Base-by-base conservation (phyloP, 2,329 filamentous ascomycete genomes). In the Verticillium klebahnii region DNA sequence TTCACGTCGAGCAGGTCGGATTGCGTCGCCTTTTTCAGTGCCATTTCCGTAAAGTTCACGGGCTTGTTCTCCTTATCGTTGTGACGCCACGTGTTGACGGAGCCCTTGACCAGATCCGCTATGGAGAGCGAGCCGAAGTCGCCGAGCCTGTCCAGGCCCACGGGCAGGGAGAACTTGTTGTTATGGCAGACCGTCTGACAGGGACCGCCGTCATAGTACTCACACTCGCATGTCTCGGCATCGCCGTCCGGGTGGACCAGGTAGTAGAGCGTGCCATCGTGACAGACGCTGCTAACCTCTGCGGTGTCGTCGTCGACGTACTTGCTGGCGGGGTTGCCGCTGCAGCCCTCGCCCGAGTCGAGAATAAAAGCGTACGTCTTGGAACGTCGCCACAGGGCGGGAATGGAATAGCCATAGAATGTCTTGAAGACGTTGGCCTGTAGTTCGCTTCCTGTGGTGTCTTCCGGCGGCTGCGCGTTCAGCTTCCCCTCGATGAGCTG, bases 401-500 rank as follows among this genome's bases (percentile, higher is more conserved):
- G 73, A 60, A 77, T 73, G 56, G 70, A 65, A 55, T 65, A 73
- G 54, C 64, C 71, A 60, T 66, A 75, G 59, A 75, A 67, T 40
- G 68, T 56, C 61, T 69, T 72, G 58, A 52, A 11, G 40, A 70
- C 59, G 59, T 64, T 64, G 25, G 34, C 25, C 29, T 65, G 23
- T 36, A 68, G 50, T 1, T 63, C 61, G 40, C 32, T 54, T 23
- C 23, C 40, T 19, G 36, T 45, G 40, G 17, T 25, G 11, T 31
- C 25, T 62, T 57, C 29, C 1, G 29, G 29, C 5, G 23, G 58
- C 55, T 29, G 3, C 9, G 34, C 7, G 9, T 64, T 54, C 25
- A 56, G 31, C 19, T 23, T 50, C 29, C 70, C 69, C 1, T 57
- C 60, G 58, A 70, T 62, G 32, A 76, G 62, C 45, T 72, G 68